Conservation (phyloP, 192 early-diverging fungal genomes). For the Entomortierella chlamydospora region DNA sequence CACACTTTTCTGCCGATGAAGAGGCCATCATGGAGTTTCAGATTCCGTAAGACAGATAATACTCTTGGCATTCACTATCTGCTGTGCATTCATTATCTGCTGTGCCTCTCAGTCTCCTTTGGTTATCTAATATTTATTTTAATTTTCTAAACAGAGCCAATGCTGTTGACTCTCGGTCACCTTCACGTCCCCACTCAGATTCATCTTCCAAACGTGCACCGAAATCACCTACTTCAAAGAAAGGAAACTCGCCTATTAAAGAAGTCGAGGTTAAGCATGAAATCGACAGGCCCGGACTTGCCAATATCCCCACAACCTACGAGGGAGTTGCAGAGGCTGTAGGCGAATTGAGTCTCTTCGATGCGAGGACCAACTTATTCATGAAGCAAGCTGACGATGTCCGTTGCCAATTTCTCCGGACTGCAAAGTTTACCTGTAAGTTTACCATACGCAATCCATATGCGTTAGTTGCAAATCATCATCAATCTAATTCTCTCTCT, state of each 20-base stretch:
- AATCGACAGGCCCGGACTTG: constrained; percentile 35
- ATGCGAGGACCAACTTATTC: constrained; percentile 62
- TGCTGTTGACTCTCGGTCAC: neutral
- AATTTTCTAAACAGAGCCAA: too few species aligned
- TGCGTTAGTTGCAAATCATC: neutral
- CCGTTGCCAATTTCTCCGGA: constrained; percentile 39
- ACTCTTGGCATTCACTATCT: constrained; percentile 1
- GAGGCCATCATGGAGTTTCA: constrained; percentile 64
- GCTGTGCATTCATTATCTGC: neutral
- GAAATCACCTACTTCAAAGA: constrained; percentile 6
- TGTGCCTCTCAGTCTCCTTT: too few species aligned
- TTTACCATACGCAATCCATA: neutral
- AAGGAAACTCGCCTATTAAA: constrained; percentile 11
- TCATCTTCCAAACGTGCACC: constrained; percentile 7
- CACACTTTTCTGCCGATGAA: constrained; percentile 62
- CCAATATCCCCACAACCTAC: constrained; percentile 51
- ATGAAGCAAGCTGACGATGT: constrained; percentile 61
- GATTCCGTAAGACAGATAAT: constrained; percentile 48
- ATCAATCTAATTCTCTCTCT: neutral
- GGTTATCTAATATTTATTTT: neutral
- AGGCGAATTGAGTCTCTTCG: constrained; percentile 77
- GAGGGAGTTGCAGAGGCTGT: constrained; percentile 59
- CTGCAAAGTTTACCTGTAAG: constrained; percentile 29
- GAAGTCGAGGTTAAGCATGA: constrained; percentile 22
- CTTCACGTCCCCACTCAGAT: neutral